Percentiles rank a stretch among this genome's conserved stretches.
Evolutionary conservation across 1,284 basidiomycete species (phyloP).

Genomic region (Cutaneotrichosporon sp.): DNA sequence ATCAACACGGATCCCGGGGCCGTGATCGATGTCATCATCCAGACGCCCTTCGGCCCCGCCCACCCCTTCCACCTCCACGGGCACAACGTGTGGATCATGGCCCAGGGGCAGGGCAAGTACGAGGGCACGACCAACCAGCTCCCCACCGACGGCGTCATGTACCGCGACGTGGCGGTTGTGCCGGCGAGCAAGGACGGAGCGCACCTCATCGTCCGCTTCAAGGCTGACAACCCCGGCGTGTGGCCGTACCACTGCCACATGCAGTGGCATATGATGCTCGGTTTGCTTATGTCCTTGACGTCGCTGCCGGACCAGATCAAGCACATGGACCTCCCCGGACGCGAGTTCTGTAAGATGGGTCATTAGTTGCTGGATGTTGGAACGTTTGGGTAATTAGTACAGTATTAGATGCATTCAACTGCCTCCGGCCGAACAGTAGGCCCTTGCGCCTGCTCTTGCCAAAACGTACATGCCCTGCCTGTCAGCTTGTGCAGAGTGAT

Average conservation of each 20-base stretch:
- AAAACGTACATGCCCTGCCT: no score
- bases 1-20: conserved; percentile 15
- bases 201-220: conserved; percentile 30
- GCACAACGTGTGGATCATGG: conserved; percentile 33
- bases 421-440: no score
- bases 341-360: background rate
- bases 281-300: conserved; percentile 21
- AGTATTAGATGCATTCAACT: no score
- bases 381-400: no score
- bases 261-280: conserved; percentile 31
- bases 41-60: conserved; percentile 31
- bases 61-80: conserved; percentile 44
- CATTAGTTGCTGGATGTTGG: background rate
- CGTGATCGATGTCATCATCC: conserved; percentile 32
- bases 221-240: conserved; percentile 31
- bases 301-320: conserved; percentile 20
- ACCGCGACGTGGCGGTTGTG: conserved; percentile 37
- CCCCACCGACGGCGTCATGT: conserved; percentile 30
- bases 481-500: no score
- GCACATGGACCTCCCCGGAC: background rate
- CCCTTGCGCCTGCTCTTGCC: no score
- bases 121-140: conserved; percentile 18
- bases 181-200: conserved; percentile 20
- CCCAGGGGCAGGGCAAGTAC: conserved; percentile 16
- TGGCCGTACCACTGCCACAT: conserved; percentile 40